A percentile compares a stretch with the other conserved stretches of the same genome.
These are phyloP conservation scores for Mayamaea pseudoterrestris DNA, from an alignment of 108 stramenopile species.

Conservation along the genomic window DNA sequence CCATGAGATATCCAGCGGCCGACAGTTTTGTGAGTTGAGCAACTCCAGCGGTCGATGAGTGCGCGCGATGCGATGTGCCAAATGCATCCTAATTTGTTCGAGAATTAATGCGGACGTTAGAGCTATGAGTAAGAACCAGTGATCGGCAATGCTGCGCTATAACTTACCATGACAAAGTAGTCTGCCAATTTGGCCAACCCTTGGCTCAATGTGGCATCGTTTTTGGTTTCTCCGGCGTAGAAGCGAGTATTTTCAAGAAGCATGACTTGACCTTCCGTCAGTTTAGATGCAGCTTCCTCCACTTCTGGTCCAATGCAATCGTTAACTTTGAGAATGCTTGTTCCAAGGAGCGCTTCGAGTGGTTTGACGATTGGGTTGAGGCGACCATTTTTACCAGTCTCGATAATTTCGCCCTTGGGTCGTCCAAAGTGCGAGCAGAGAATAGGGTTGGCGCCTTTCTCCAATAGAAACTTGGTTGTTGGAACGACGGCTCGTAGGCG, in stretches of 20 bases:
- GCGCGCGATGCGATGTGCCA: conserved; percentile 98
- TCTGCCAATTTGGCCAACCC: conserved; percentile 83
- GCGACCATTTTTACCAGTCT: conserved; percentile 81
- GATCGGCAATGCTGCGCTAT: too few relatives aligned
- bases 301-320: conserved; percentile 91
- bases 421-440: conserved; percentile 81
- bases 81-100: conserved; percentile 99
- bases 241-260: conserved; percentile 96
- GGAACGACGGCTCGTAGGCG: conserved; percentile 79
- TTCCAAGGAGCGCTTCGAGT: conserved; percentile 49
- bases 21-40: conserved; percentile 52
- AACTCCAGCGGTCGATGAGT: conserved; percentile 95
- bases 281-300: conserved; percentile 54
- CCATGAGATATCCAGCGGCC: conserved; percentile 80
- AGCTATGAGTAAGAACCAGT: too few relatives aligned
- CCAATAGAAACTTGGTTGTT: conserved; percentile 76
- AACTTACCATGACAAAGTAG: conserved; percentile 96
- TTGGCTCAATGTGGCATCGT: conserved; percentile 59
- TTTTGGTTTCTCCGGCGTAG: conserved; percentile 85
- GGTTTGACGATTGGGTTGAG: conserved; percentile 69
- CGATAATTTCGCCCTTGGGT: conserved; percentile 86
- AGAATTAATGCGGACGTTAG: conserved; percentile 67
- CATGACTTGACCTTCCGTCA: conserved; percentile 71
- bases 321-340: conserved; percentile 46
- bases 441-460: conserved; percentile 84